Evolutionary conservation across 345 rosid species (phyloP).

Genomic region (Carallia brachiata): DNA sequence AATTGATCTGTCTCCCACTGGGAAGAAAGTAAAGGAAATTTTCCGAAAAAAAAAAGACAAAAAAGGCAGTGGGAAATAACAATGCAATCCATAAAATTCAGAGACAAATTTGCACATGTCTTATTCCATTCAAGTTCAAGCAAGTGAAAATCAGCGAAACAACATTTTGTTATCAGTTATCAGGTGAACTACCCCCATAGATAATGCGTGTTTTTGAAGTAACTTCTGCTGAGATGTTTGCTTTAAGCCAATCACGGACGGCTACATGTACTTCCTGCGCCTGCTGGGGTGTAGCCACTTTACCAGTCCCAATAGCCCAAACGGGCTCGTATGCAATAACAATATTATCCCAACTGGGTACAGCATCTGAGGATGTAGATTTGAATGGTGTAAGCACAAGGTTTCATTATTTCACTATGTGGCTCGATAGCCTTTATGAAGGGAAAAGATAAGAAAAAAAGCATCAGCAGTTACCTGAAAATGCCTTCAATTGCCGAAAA

Average conservation of each 20-base stretch:
- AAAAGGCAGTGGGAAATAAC: neutral
- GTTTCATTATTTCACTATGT: slow-evolving; percentile 3
- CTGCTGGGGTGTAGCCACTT: slow-evolving; percentile 89
- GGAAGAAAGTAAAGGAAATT: no score
- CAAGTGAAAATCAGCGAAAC: neutral
- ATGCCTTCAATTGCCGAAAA: slow-evolving; percentile 81
- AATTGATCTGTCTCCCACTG: no score
- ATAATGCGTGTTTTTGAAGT: slow-evolving; percentile 90
- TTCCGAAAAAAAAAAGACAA: no score
- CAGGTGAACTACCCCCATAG: slow-evolving; percentile 67
- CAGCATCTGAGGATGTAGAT: slow-evolving; percentile 52
- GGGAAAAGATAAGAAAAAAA: neutral
- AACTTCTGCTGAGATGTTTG: slow-evolving; percentile 79
- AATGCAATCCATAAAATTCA: neutral
- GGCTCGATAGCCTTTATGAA: neutral
- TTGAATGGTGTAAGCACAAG: neutral
- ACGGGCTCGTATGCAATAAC: slow-evolving; percentile 98
- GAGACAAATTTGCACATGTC: neutral
- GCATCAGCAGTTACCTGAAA: slow-evolving; percentile 47
- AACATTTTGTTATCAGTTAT: neutral
- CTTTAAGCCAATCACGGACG: slow-evolving; percentile 87
- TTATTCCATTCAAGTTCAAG: neutral
- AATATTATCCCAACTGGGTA: slow-evolving; percentile 85
- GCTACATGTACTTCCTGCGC: slow-evolving; percentile 96
- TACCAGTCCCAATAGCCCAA: slow-evolving; percentile 99